A percentile compares a stretch with the other conserved stretches of the same genome.
These are phyloP conservation scores for Corchorus capsularis DNA, from an alignment of 345 rosid species.

Conservation along the genomic window DNA sequence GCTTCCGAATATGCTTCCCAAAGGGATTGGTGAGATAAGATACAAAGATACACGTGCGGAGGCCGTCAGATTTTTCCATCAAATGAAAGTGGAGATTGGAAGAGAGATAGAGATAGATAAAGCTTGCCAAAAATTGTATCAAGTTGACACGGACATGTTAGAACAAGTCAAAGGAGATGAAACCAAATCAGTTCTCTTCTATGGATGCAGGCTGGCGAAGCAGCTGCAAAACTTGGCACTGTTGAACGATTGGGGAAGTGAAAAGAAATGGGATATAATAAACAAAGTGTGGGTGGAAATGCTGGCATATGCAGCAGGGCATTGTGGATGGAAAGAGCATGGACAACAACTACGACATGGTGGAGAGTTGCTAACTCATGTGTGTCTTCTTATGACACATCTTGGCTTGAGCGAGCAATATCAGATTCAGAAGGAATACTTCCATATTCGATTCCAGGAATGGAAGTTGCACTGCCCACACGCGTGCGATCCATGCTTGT, in stretches of 20 bases:
- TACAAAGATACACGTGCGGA: not conserved
- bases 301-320: slow-evolving; percentile 20
- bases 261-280: not conserved
- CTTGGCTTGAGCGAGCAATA: slow-evolving; percentile 14
- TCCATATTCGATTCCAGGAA: no score
- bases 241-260: not conserved
- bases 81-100: not conserved
- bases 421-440: not conserved
- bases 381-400: slow-evolving; percentile 22
- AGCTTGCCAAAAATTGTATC: not conserved
- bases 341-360: slow-evolving; percentile 25
- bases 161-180: not conserved
- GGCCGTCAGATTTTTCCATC: not conserved
- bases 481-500: no score
- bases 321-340: slow-evolving; percentile 22
- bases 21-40: slow-evolving; percentile 18
- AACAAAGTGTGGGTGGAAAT: slow-evolving; percentile 27
- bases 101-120: not conserved
- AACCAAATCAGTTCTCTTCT: not conserved
- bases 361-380: slow-evolving; percentile 32
- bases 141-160: no score
- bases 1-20: slow-evolving; percentile 12
- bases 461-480: no score
- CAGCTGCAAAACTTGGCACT: not conserved
- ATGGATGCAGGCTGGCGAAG: slow-evolving; percentile 14